These are phyloP conservation scores for Primulina huaijiensis DNA, from an alignment of 257 asterid species.

Conservation along the genomic window DNA sequence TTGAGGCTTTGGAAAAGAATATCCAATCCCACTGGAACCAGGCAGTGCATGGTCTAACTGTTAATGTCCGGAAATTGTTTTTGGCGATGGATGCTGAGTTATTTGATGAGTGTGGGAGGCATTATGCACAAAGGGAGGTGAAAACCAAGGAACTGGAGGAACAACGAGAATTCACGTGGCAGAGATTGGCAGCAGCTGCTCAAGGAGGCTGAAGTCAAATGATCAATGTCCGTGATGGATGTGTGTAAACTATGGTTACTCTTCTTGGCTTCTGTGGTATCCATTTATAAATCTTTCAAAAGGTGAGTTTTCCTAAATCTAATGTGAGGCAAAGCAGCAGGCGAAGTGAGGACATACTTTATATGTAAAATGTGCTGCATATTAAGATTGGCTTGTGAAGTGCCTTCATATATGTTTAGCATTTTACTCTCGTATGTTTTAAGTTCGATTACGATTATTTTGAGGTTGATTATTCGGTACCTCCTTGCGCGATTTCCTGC, in stretches of 20 bases:
- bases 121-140: conserved; percentile 30
- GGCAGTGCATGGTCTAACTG: conserved; percentile 40
- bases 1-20: conserved; percentile 42
- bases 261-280: neutral
- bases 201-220: conserved; percentile 19
- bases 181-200: conserved; percentile 33
- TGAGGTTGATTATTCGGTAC: neutral
- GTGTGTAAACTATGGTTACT: neutral
- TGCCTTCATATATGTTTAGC: neutral
- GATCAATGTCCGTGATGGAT: neutral
- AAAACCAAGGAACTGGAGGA: conserved; percentile 28
- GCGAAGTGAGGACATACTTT: neutral
- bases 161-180: conserved; percentile 37
- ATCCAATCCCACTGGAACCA: conserved; percentile 42
- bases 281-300: neutral
- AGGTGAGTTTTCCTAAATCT: neutral
- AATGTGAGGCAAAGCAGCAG: conserved; percentile 10
- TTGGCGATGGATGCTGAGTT: conserved; percentile 41
- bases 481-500: neutral
- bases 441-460: neutral
- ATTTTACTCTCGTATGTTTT: neutral
- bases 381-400: conserved; percentile 1
- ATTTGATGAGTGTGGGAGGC: conserved; percentile 43
- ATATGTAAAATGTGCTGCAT: conserved; percentile 2
- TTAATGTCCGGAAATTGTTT: conserved; percentile 43